Percentiles rank a stretch among this genome's conserved stretches.
phyloP scores from a whole-genome alignment of 2,329 filamentous ascomycete species.

The Calonectria montana region DNA sequence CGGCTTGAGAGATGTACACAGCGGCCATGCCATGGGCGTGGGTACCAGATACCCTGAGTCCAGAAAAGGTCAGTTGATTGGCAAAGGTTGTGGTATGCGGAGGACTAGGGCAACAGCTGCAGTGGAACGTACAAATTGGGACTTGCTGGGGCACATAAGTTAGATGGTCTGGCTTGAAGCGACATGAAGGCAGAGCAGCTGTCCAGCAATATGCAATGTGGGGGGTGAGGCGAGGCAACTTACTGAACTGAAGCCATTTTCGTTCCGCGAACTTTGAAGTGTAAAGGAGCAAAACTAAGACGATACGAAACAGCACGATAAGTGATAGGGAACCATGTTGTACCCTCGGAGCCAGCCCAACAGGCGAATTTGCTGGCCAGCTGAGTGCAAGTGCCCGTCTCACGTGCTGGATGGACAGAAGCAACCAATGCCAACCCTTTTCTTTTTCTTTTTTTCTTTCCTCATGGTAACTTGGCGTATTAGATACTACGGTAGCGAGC shows the following conservation, averaged over 20 bases:
- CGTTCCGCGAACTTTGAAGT: neutral
- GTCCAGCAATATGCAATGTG: neutral
- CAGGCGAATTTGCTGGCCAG: neutral
- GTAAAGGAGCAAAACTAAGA: neutral
- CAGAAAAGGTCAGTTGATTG: conserved; percentile 2
- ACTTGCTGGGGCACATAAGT: neutral
- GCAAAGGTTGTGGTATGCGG: neutral
- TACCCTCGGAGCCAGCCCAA: neutral
- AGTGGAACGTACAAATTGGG: conserved; percentile 13
- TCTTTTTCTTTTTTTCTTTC: neutral
- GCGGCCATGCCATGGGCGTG: conserved; percentile 33
- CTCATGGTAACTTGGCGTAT: neutral
- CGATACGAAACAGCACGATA: neutral
- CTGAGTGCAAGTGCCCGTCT: neutral
- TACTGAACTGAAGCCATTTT: conserved; percentile 11
- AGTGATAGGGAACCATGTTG: neutral
- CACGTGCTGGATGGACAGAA: neutral
- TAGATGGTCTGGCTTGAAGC: neutral
- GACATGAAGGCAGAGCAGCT: no score
- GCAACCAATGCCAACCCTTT: neutral
- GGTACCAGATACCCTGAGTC: conserved; percentile 13
- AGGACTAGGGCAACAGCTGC: neutral
- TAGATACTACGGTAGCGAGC: neutral
- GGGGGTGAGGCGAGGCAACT: neutral
- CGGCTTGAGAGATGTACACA: conserved; percentile 67